These are phyloP conservation scores for Aechmea fasciata DNA, from an alignment of 176 grass and related monocot species.

Conservation along the genomic window DNA sequence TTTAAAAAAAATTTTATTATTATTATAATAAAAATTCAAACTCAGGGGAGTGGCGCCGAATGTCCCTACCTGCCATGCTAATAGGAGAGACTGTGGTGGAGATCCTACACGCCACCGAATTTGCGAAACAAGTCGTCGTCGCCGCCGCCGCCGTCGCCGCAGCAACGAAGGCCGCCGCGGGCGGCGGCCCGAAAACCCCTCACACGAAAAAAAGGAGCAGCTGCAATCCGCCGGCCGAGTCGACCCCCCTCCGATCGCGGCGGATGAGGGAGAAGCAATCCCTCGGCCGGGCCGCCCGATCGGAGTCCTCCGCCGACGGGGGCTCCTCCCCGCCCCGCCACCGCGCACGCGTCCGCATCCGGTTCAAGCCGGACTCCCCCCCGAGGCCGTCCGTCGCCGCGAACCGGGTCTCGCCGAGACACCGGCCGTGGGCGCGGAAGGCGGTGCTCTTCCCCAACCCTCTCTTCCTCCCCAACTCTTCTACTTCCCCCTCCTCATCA, in stretches of 20 bases:
- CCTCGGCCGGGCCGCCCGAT: constrained; percentile 12
- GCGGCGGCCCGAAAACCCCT: constrained; percentile 44
- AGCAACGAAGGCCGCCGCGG: background rate
- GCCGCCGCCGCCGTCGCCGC: constrained; percentile 21
- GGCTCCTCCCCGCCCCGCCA: constrained; percentile 33
- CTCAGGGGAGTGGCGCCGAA: constrained; percentile 50
- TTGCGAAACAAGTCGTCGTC: constrained; percentile 47
- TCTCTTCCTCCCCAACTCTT: constrained; percentile 26
- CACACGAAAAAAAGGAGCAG: constrained; percentile 11
- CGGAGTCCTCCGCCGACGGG: constrained; percentile 11
- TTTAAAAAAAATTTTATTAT: too few species aligned
- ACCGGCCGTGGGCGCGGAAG: constrained; percentile 74
- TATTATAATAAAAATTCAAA: background rate
- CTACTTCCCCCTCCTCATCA: constrained; percentile 27
- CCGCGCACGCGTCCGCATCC: constrained; percentile 50
- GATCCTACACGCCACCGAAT: constrained; percentile 68
- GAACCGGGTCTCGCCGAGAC: constrained; percentile 57
- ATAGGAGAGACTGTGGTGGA: constrained; percentile 64
- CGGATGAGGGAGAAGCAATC: constrained; percentile 75
- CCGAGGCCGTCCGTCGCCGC: constrained; percentile 31
- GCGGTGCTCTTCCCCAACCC: constrained; percentile 84
- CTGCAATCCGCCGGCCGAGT: constrained; percentile 21
- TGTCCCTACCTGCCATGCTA: constrained; percentile 82
- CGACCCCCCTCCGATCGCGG: constrained; percentile 34
- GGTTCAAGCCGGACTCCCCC: constrained; percentile 69